Evolutionary conservation across 768 basidiomycete genomes (phyloP).

Genomic region (Tulasnella sp.): DNA sequence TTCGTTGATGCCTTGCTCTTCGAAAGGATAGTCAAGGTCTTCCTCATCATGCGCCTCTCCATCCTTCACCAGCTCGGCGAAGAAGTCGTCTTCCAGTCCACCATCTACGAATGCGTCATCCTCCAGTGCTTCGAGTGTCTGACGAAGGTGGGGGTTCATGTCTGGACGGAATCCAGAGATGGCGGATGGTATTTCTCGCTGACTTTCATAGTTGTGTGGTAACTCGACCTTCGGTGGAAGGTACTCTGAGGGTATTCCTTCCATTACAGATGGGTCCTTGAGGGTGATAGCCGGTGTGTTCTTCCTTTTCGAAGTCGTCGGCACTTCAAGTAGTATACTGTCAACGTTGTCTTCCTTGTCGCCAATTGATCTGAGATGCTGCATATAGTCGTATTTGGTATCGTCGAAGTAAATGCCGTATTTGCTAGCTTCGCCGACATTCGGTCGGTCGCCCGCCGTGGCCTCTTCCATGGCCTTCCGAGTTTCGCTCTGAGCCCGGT

Average conservation of each 20-base stretch:
- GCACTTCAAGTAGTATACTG: conserved; percentile 73
- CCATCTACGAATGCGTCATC: conserved; percentile 93
- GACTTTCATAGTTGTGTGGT: conserved; percentile 55
- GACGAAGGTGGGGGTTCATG: conserved; percentile 93
- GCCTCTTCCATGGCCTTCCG: neutral
- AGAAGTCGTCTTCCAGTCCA: conserved; percentile 68
- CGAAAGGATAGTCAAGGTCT: conserved; percentile 61
- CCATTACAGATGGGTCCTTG: conserved; percentile 13
- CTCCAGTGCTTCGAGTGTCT: conserved; percentile 88
- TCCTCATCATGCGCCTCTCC: conserved; percentile 66
- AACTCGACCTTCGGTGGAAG: conserved; percentile 71
- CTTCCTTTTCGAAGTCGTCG: conserved; percentile 38
- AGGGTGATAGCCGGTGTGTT: conserved; percentile 43
- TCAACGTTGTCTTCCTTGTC: conserved; percentile 76
- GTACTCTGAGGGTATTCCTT: conserved; percentile 51
- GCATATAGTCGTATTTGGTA: conserved; percentile 96
- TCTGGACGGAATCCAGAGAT: conserved; percentile 89
- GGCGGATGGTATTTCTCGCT: conserved; percentile 73
- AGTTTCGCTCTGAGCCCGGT: neutral
- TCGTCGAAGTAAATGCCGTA: conserved; percentile 96
- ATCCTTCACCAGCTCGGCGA: conserved; percentile 61
- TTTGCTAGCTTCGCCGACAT: conserved; percentile 78
- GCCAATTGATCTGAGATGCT: conserved; percentile 81
- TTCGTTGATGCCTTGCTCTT: conserved; percentile 47
- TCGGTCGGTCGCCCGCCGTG: conserved; percentile 37